Evolutionary conservation across 768 basidiomycete species (phyloP), one percentile per base, ranked within the genome.

Genomic region (Mycena alexandri): DNA sequence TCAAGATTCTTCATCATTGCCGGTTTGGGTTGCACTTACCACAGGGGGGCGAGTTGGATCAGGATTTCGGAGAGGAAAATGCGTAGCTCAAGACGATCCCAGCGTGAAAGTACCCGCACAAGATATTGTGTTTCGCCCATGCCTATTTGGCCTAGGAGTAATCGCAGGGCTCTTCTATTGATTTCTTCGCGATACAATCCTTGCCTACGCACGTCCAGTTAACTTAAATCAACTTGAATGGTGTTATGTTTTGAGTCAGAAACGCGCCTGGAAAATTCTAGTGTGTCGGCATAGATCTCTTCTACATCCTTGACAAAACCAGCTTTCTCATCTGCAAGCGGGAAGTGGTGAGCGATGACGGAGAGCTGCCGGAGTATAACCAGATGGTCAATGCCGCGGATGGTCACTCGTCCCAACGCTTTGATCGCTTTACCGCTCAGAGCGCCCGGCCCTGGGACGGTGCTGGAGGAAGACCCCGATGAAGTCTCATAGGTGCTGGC

Each of bases 381-480:
- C 7, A 76, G 54, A 22, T 70, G 73, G 7, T 82, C 84, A 38
- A 89, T 80, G 36, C 89, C 81, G 7, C 83, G 83, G 67, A 81
- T 72, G 19, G 89, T 84, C 1, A 83, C 82, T 43, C 79, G 79
- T 0, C 89, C 89, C 9, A 90, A 83, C 60, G 87, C 80, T 70
- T 89, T 90, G 21, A 77, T 71, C 12, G 86, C 89, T 24, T 78
- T 73, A 1, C 84, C 86, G 8, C 69, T 64, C 6, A 79, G 69
- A 1, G 85, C 87, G 16, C 83, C 82, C 1, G 76, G 76, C 1
- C 76, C 76, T 22, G 73, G 71, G 11, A 75, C 64, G 8, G 75
- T 75, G 46, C 72, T 74, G 2, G 72, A 74, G 13, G 76, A 77
- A 12, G 75, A 70, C 0, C 64, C 64, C 36, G 69, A 70, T 5